Base-by-base conservation (phyloP, 768 basidiomycete species). In the Kwoniella europaea region DNA sequence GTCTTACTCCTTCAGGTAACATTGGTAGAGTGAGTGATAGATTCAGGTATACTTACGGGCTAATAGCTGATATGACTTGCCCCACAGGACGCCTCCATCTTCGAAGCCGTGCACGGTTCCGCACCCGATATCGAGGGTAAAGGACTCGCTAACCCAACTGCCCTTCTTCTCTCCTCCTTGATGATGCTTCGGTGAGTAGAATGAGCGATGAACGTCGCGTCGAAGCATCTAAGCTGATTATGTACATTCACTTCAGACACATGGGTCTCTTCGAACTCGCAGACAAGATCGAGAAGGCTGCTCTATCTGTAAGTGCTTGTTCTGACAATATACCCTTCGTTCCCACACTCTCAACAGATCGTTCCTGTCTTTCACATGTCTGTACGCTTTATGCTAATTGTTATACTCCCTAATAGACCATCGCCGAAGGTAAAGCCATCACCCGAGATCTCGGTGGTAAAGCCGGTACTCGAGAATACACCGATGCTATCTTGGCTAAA, bases 21-120 rank as follows among this genome's bases (percentile, higher is more conserved):
- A 98, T 98, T 83, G 95, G 95, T 76, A 90, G 91, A 76, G 92
- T 92, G 86, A 74, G 90, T 66, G 2, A 29, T 22, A 1, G 16
- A 5, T 6, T 27, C 1, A 13, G 24, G 46, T 35, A 35, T 35
- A 35, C 35, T 27, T 54, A 4, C 5, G n/a, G 4, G 18, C 46
- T 20, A 10, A 12, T 35, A 24, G n/a, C 10, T 18, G 20, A 42
- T 20, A 4, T 13, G 12, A 35, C 67, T 61, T 16, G 67, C 67
- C 70, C 18, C 67, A 29, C 74, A 94, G 91, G 94, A 98, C 84
- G 97, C 97, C 44, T 98, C 95, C 66, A 99, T 99, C 84, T 99
- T 98, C 78, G 97, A 99, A 86, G 97, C 97, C 72, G 97, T 99
- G 12, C 97, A 99, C 85, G 97, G 97, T 67, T 98, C 95, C 20